Conservation (phyloP, 1,139 yeast species). For the Taiozyma sp. region DNA sequence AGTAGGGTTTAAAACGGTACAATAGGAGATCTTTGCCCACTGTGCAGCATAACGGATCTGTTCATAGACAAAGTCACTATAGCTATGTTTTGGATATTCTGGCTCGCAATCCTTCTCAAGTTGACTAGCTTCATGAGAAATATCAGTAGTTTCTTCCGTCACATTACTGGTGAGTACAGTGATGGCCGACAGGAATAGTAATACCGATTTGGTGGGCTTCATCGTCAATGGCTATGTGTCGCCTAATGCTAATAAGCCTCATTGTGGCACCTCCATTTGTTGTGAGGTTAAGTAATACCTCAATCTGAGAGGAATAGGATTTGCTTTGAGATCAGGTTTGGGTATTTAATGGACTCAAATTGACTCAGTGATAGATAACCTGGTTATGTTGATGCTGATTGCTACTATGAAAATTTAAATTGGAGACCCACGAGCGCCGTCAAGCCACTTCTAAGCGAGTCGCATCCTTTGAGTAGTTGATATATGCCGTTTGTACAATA, state of each 20-base stretch:
- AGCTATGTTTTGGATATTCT: not conserved
- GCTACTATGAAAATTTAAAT: too few species aligned
- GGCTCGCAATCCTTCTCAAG: not conserved
- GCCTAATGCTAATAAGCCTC: too few species aligned
- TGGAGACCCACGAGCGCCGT: too few species aligned
- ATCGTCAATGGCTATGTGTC: not conserved
- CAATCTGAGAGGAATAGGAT: not conserved
- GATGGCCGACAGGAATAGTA: not conserved
- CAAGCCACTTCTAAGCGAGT: too few species aligned
- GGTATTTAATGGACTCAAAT: not conserved
- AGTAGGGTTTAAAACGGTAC: not conserved
- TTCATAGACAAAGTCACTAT: not conserved
- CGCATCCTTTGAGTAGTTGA: too few species aligned
- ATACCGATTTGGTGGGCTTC: not conserved
- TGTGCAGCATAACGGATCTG: not conserved
- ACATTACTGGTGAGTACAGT: not conserved
- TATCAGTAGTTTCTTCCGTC: not conserved
- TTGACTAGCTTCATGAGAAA: not conserved
- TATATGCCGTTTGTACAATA: too few species aligned
- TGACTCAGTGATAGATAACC: not conserved
- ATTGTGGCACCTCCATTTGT: too few species aligned
- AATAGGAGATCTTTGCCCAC: conserved; percentile 9
- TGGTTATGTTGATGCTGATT: too few species aligned
- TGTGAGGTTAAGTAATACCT: not conserved
- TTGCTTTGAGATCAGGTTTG: not conserved